These are phyloP conservation scores for Plasmodium gonderi DNA, from an alignment of 169 alveolate genomes.

Conservation along the genomic window DNA sequence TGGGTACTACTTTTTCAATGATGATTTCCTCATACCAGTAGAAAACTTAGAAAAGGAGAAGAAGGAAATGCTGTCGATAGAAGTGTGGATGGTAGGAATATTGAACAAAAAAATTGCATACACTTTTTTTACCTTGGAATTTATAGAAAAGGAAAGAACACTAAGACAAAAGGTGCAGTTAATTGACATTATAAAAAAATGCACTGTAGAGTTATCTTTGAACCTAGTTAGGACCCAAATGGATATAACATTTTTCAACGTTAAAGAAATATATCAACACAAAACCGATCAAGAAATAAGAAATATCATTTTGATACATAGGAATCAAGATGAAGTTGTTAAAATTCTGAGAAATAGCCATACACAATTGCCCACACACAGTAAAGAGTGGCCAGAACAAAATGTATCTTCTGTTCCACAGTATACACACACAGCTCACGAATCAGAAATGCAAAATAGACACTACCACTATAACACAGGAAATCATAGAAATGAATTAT, in stretches of 20 bases:
- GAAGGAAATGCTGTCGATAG: conserved; percentile 3
- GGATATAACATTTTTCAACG: conserved; percentile 35
- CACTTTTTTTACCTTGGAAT: conserved; percentile 27
- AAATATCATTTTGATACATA: conserved; percentile 5
- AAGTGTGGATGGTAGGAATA: conserved; percentile 26
- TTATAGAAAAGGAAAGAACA: conserved; percentile 29
- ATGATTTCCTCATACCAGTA: conserved; percentile 18
- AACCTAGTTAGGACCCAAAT: conserved; percentile 7
- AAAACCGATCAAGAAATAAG: conserved; percentile 16
- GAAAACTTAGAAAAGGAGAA: not conserved
- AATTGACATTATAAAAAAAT: conserved; percentile 29
- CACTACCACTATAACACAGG: not conserved
- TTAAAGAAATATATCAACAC: conserved; percentile 12
- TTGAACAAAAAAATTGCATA: conserved; percentile 42
- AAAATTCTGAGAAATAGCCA: not conserved
- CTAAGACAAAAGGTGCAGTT: conserved; percentile 24
- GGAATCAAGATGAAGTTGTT: not conserved
- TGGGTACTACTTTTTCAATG: conserved; percentile 11
- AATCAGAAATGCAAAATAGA: not conserved
- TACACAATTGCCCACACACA: not conserved
- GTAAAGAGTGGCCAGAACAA: not conserved
- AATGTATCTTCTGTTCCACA: not conserved
- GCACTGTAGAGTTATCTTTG: conserved; percentile 26
- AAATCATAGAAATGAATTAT: not conserved
- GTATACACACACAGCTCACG: not conserved